These are phyloP conservation scores for Balakata baccata DNA, from an alignment of 345 rosid species.

Conservation along the genomic window DNA sequence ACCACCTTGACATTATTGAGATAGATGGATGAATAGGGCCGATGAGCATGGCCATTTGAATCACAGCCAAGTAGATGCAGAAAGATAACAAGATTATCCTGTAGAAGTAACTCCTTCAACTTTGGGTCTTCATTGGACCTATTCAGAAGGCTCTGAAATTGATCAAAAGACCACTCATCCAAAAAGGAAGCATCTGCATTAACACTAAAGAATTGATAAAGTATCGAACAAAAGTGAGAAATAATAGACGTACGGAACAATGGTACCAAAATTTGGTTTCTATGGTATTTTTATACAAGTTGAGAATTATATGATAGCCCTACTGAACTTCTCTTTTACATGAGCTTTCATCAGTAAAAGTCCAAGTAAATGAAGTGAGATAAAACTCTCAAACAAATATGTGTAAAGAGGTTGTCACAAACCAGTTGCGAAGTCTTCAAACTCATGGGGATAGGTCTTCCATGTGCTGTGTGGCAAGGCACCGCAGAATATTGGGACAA, in stretches of 20 bases:
- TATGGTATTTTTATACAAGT: background rate
- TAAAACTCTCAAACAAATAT: slow-evolving; percentile 1
- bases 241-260: background rate
- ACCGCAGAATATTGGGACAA: slow-evolving; percentile 87
- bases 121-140: slow-evolving; percentile 66
- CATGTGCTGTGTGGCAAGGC: slow-evolving; percentile 85
- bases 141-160: slow-evolving; percentile 84
- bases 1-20: slow-evolving; percentile 95
- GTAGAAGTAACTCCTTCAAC: slow-evolving; percentile 69
- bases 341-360: background rate
- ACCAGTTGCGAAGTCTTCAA: slow-evolving; percentile 98
- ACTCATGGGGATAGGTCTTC: slow-evolving; percentile 80
- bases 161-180: slow-evolving; percentile 99
- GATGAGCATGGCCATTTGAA: slow-evolving; percentile 96
- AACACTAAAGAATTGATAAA: slow-evolving; percentile 29
- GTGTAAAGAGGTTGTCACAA: slow-evolving; percentile 17
- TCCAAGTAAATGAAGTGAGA: background rate
- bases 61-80: slow-evolving; percentile 97
- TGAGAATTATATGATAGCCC: background rate
- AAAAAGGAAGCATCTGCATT: slow-evolving; percentile 96
- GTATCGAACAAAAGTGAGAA: slow-evolving; percentile 21
- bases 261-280: background rate
- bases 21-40: slow-evolving; percentile 88
- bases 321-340: background rate
- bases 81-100: slow-evolving; percentile 83